Percentiles rank a stretch among this genome's conserved stretches.
These are phyloP conservation scores for Colletotrichum sublineola DNA, from an alignment of 2,329 filamentous ascomycete species.

Conservation along the genomic window DNA sequence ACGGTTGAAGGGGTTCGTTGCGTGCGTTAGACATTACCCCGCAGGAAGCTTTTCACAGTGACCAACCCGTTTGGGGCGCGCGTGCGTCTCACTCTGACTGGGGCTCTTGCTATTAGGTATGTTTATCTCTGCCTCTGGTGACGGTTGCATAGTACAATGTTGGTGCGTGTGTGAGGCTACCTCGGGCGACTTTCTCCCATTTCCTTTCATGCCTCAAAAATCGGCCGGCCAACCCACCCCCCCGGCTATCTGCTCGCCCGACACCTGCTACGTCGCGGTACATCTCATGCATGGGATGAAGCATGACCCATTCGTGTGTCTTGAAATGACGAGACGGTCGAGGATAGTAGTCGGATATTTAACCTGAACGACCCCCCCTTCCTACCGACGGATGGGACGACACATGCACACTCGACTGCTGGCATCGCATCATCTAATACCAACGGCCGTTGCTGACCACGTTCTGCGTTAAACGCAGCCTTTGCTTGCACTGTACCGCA, in stretches of 20 bases:
- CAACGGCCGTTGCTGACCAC: background rate
- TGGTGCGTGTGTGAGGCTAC: background rate
- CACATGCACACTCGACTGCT: background rate
- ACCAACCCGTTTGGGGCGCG: slow-evolving; percentile 7
- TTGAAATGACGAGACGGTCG: background rate
- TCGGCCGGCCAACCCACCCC: background rate
- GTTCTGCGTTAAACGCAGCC: background rate
- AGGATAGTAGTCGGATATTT: slow-evolving; percentile 12
- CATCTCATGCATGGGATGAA: slow-evolving; percentile 6
- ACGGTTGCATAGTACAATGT: background rate
- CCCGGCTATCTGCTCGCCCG: slow-evolving; percentile 3
- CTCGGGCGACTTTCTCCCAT: slow-evolving; percentile 2
- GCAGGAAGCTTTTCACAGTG: slow-evolving; percentile 1
- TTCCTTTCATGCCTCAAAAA: too few relatives aligned
- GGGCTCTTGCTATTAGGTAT: background rate
- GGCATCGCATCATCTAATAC: slow-evolving; percentile 2
- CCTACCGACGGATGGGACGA: background rate
- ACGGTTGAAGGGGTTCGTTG: background rate
- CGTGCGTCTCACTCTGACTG: slow-evolving; percentile 13
- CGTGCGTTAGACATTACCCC: slow-evolving; percentile 11
- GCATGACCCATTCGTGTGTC: background rate
- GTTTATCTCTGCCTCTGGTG: background rate
- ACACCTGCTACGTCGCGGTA: slow-evolving; percentile 15
- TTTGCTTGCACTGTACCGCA: background rate
- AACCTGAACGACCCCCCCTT: slow-evolving; percentile 5